Evolutionary conservation across 2,329 filamentous ascomycete species (phyloP), one percentile per base, ranked within the genome.

Genomic region (Xylariaceae sp.): DNA sequence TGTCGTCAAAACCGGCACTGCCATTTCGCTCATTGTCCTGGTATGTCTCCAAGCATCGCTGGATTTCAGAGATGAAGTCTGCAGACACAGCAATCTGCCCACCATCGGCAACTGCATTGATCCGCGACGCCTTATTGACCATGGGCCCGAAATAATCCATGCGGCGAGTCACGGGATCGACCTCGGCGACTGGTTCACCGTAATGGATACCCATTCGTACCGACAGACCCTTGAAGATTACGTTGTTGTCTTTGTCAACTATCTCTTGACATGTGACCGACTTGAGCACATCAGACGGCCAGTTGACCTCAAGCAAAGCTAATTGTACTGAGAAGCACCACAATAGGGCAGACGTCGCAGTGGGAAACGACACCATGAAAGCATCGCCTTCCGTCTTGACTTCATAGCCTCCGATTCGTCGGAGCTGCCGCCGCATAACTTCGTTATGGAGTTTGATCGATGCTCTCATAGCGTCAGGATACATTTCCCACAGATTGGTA

Each of bases 101-200:
- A 53, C 94, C 94, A 66, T 99, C 94, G 33, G 94, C 94, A 39
- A 96, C 91, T 18, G 89, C 87, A 6, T 90, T 94, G 57, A 99
- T 95, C 72, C 94, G 87, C 14, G 94, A 87, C 1, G 94, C 90
- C 64, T 95, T 91, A 71, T 99, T 99, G 63, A 99, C 94, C 90
- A 99, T 99, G 12, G 94, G 94, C 0, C 94, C 94, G 66, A 97
- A 99, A 72, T 99, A 99, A 63, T 99, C 94, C 94, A 99, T 99
- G 55, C 94, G 90, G 50, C 91, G 87, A 1, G 94, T 99, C 44
- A 99, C 91, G 0, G 94, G 94, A 68, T 99, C 94, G 43, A 87
- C 87, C 69, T 99, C 94, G 66, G 90, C 95, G 61, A 99, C 90
- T 6, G 92, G 94, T 52, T 88, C 85, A 58, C 94, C 94, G 81